phyloP scores from a whole-genome alignment of 2,329 filamentous ascomycete genomes.

The Sporothrix brunneoviolacea region DNA sequence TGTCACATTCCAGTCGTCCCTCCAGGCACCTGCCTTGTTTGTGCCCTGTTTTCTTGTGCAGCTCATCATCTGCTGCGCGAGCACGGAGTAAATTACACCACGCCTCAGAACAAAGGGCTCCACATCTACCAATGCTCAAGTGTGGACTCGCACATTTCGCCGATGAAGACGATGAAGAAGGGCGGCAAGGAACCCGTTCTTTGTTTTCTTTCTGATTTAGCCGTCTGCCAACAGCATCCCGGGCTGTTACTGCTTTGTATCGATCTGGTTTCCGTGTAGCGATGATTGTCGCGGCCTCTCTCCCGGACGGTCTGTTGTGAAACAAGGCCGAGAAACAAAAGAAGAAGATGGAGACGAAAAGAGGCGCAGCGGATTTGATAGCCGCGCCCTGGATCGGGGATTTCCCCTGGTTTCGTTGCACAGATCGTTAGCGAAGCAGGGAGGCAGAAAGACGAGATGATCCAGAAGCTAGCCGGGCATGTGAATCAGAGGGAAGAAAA shows the following conservation, averaged over 20 bases:
- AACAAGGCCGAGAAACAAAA: background rate
- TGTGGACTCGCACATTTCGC: too few species aligned
- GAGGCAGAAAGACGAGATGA: slow-evolving; percentile 2
- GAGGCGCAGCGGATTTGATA: background rate
- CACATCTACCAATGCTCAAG: too few species aligned
- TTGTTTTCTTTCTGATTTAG: background rate
- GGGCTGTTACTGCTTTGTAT: background rate
- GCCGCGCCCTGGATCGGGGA: background rate
- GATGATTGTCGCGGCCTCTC: too few species aligned
- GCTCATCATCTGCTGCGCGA: slow-evolving; percentile 1
- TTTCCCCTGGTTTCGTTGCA: background rate
- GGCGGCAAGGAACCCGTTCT: too few species aligned
- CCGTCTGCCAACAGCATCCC: background rate
- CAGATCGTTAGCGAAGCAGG: background rate
- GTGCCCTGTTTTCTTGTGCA: background rate
- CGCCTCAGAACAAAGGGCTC: too few species aligned
- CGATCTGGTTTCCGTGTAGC: too few species aligned
- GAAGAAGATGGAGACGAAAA: background rate
- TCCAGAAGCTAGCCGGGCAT: too few species aligned
- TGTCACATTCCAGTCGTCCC: too few species aligned
- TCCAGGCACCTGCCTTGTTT: background rate
- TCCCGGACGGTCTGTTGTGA: background rate
- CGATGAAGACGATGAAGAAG: too few species aligned
- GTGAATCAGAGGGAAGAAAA: too few species aligned
- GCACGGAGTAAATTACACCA: too few species aligned